These are phyloP conservation scores for Metarhizium humberi DNA, from an alignment of 2,329 filamentous ascomycete species.

Conservation along the genomic window DNA sequence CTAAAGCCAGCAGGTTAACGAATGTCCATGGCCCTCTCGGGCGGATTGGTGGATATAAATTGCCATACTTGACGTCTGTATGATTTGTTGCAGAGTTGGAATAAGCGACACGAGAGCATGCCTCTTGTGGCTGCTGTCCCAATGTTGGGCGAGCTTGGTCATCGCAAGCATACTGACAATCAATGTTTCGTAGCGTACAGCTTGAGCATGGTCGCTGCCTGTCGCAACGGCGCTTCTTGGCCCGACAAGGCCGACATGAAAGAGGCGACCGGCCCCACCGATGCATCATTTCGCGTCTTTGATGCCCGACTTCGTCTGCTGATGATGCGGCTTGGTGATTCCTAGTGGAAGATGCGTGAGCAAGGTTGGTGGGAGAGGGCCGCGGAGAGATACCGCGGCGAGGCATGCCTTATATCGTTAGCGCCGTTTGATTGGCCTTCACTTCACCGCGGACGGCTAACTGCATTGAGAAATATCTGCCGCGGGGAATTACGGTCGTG, in stretches of 20 bases:
- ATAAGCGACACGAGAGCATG: background rate
- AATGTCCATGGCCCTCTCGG: background rate
- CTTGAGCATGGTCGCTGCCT: conserved; percentile 7
- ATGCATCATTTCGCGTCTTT: conserved; percentile 2
- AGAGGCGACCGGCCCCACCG: conserved; percentile 3
- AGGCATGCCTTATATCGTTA: too few relatives aligned
- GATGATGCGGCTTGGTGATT: too few relatives aligned
- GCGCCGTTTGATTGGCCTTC: background rate
- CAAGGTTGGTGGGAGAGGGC: background rate
- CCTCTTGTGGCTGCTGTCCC: background rate
- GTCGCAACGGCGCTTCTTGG: conserved; percentile 9
- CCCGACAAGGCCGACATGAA: conserved; percentile 6
- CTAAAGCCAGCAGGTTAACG: background rate
- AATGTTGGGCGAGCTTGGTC: background rate
- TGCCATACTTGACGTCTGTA: background rate
- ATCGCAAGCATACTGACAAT: conserved; percentile 12
- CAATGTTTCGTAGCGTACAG: conserved; percentile 10
- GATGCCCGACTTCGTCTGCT: background rate
- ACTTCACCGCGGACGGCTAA: background rate
- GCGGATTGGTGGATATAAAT: background rate
- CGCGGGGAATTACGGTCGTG: background rate
- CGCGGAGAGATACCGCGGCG: background rate
- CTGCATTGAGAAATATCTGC: background rate
- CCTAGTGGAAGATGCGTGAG: too few relatives aligned
- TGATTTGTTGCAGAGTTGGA: background rate